These are phyloP conservation scores for Thielaviopsis euricoi DNA, from an alignment of 2,329 filamentous ascomycete genomes.

Conservation along the genomic window DNA sequence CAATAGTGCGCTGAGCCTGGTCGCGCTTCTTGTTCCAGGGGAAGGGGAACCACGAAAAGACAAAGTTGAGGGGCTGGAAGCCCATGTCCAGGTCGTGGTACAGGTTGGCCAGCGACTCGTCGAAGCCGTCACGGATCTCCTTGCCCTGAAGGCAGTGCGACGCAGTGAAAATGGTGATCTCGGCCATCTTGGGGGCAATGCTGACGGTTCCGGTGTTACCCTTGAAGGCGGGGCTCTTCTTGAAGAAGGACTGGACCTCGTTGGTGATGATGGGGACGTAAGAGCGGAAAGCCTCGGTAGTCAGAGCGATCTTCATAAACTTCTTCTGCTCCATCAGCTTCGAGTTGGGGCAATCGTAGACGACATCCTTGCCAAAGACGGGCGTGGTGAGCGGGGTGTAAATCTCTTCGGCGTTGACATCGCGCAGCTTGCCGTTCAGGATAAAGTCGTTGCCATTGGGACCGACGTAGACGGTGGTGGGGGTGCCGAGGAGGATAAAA, in stretches of 20 bases:
- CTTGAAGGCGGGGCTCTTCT: slow-evolving; percentile 50
- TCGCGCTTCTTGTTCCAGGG: slow-evolving; percentile 79
- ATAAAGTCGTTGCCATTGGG: slow-evolving; percentile 80
- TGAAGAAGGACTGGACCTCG: slow-evolving; percentile 60
- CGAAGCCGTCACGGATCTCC: slow-evolving; percentile 65
- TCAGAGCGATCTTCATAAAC: slow-evolving; percentile 73
- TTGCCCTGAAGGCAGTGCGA: slow-evolving; percentile 73
- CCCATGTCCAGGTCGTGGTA: slow-evolving; percentile 87
- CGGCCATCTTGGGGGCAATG: slow-evolving; percentile 59
- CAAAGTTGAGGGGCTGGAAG: slow-evolving; percentile 79
- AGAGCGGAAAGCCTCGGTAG: slow-evolving; percentile 52
- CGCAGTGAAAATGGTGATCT: slow-evolving; percentile 81
- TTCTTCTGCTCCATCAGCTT: slow-evolving; percentile 97
- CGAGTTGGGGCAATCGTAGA: slow-evolving; percentile 79
- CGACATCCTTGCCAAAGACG: slow-evolving; percentile 69
- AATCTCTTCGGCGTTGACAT: slow-evolving; percentile 81
- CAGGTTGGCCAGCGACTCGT: slow-evolving; percentile 62
- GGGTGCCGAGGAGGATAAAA: slow-evolving; percentile 74
- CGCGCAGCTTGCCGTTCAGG: slow-evolving; percentile 76
- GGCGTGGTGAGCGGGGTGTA: slow-evolving; percentile 61
- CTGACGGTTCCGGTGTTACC: slow-evolving; percentile 51
- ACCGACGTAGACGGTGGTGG: slow-evolving; percentile 73
- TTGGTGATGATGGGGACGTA: slow-evolving; percentile 66
- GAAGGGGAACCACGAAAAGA: slow-evolving; percentile 73
- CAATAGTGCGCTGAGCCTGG: slow-evolving; percentile 62